These are phyloP conservation scores for Cyclanthera cordifolia DNA, from an alignment of 306 rosid species.

Conservation along the genomic window DNA sequence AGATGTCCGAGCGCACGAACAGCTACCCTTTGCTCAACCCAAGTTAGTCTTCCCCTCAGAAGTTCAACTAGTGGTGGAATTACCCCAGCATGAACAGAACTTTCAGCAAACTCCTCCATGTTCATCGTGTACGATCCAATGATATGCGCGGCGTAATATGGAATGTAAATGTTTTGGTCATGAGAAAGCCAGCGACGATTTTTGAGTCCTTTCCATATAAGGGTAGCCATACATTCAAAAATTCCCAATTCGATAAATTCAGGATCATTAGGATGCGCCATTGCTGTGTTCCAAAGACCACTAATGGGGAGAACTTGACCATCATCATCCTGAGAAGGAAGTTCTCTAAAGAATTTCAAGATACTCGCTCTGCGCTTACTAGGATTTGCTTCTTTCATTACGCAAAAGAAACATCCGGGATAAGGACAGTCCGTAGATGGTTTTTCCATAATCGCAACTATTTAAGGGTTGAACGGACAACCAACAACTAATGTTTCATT, in stretches of 20 bases:
- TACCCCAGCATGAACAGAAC: constrained; percentile 75
- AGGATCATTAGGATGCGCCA: constrained; percentile 99
- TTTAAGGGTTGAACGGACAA: not conserved
- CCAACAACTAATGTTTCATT: constrained; percentile 12
- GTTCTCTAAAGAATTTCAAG: constrained; percentile 81
- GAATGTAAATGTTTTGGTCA: constrained; percentile 92
- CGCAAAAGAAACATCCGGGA: constrained; percentile 98
- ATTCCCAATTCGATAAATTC: constrained; percentile 87
- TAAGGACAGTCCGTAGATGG: constrained; percentile 83
- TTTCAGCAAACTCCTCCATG: constrained; percentile 92
- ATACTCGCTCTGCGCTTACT: constrained; percentile 83
- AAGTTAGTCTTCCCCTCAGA: constrained; percentile 80
- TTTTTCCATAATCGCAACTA: constrained; percentile 53
- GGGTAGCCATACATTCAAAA: constrained; percentile 92
- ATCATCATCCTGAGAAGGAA: constrained; percentile 89
- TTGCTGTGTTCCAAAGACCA: constrained; percentile 99
- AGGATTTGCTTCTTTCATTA: constrained; percentile 98
- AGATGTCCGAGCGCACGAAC: constrained; percentile 97
- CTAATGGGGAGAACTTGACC: constrained; percentile 99
- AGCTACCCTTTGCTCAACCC: constrained; percentile 99
- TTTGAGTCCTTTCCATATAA: constrained; percentile 93
- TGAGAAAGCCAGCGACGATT: constrained; percentile 95
- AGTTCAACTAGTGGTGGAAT: constrained; percentile 89
- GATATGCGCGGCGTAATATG: constrained; percentile 94
- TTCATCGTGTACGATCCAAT: constrained; percentile 98